Evolutionary conservation across 2,329 filamentous ascomycete species (phyloP).

Genomic region (Pyrenophora teres): DNA sequence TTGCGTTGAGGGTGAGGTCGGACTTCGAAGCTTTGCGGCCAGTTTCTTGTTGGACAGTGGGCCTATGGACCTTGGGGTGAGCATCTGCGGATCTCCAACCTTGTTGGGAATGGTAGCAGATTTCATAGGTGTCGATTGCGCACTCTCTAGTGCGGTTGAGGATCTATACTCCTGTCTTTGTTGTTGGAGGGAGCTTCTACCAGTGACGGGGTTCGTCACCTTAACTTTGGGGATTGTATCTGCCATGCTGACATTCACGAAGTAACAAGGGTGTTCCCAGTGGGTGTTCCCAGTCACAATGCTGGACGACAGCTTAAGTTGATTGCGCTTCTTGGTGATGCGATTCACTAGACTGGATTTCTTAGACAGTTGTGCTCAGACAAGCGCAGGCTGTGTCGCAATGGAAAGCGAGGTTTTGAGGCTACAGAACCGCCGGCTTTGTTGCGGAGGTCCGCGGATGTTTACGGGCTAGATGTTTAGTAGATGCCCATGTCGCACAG

Average conservation of each 20-base stretch:
- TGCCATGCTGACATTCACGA: conserved; percentile 37
- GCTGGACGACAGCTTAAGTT: not conserved
- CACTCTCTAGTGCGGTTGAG: conserved; percentile 35
- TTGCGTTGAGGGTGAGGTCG: conserved; percentile 25
- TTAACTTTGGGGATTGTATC: conserved; percentile 51
- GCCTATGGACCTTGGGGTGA: conserved; percentile 25
- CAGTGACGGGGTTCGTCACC: conserved; percentile 50
- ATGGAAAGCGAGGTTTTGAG: not conserved
- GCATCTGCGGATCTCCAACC: conserved; percentile 10
- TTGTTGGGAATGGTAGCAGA: not conserved
- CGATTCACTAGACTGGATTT: not conserved
- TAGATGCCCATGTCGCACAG: not conserved
- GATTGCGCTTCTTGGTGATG: not conserved
- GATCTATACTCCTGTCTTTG: conserved; percentile 34
- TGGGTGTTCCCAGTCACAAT: not conserved
- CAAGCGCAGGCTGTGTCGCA: not conserved
- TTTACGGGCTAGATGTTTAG: conserved; percentile 12
- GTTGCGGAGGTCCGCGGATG: conserved; percentile 22
- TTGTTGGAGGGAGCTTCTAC: conserved; percentile 34
- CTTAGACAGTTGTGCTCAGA: not conserved
- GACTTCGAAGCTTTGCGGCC: conserved; percentile 32
- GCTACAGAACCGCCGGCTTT: not conserved
- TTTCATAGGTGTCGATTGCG: conserved; percentile 4
- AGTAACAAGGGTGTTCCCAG: conserved; percentile 20
- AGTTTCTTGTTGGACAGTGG: conserved; percentile 35